Evolutionary conservation across 2,329 filamentous ascomycete genomes (phyloP), one percentile per base, ranked within the genome.

Genomic region (Pseudogymnoascus sp.): DNA sequence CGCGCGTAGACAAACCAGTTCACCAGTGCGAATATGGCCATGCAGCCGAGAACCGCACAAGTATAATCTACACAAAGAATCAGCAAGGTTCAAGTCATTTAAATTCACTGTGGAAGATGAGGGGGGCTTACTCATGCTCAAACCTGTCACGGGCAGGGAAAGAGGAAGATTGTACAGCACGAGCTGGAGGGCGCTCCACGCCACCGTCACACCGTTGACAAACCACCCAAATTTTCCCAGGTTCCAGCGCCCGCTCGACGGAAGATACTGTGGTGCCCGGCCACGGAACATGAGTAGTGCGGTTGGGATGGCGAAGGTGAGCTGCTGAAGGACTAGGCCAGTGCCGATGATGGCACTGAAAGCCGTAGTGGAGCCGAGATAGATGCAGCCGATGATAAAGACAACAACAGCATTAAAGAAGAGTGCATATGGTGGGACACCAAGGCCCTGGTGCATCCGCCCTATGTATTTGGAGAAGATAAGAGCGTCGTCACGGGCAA

Each of bases 261-360:
- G 49, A 9, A 55, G 49, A 55, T 55, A 55, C 5, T 33, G 49
- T 1, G 49, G 49, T 9, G 49, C 49, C 28, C 49, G 49, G 28
- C 49, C 49, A 14, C 28, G 28, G 5, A 55, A 7, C 28, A 55
- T 55, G 5, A 55, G 28, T 19, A 55, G 9, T 12, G 49, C 49
- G 11, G 49, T 12, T 55, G 58, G 58, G 30, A 92, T 89, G 11
- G 82, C 88, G 67, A 92, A 92, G 3, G 86, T 87, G 4, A 92
- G 76, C 12, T 87, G 86, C 0, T 92, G 79, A 1, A 88, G 82
- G 6, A 91, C 87, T 0, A 92, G 88, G 0, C 86, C 88, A 0
- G 87, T 83, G 0, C 86, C 84, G 3, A 88, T 80, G 67, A 90
- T 88, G 16, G 87, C 87, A 60, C 88, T 89, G 73, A 91, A 90